Conservation (phyloP, 306 rosid species). For the Argentina anserina region DNA sequence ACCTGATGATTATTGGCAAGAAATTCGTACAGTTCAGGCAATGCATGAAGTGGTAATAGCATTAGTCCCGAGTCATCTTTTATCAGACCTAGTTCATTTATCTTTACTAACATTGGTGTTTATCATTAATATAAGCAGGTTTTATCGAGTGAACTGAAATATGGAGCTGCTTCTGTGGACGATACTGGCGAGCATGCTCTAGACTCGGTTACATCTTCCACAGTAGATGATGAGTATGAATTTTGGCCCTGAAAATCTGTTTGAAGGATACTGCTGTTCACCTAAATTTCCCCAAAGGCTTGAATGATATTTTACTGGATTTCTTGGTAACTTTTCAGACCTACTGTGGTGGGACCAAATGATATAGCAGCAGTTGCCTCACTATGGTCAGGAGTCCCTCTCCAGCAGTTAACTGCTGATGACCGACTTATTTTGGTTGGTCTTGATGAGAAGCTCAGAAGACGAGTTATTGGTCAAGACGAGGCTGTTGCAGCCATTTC, state of each 20-base stretch:
- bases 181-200: conserved; percentile 35
- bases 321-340: conserved; percentile 39
- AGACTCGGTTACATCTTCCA: conserved; percentile 50
- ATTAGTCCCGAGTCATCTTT: background rate
- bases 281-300: conserved; percentile 14
- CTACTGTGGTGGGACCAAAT: conserved; percentile 49
- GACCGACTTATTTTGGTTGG: conserved; percentile 49
- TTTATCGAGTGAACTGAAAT: conserved; percentile 53
- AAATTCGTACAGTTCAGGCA: conserved; percentile 67
- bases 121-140: conserved; percentile 35
- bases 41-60: conserved; percentile 72
- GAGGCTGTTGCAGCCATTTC: conserved; percentile 76
- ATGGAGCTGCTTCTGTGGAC: conserved; percentile 40
- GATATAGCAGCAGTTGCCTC: conserved; percentile 82
- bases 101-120: conserved; percentile 13
- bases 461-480: conserved; percentile 74
- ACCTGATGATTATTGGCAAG: conserved; percentile 79
- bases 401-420: conserved; percentile 74
- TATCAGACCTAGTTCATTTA: background rate
- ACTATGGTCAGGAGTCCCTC: conserved; percentile 79
- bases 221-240: conserved; percentile 54
- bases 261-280: conserved; percentile 9
- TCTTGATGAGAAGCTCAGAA: conserved; percentile 60
- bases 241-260: conserved; percentile 25
- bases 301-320: conserved; percentile 28